A percentile compares a stretch with the other conserved stretches of the same genome.
Conservation (phyloP, 768 basidiomycete species). For the Trametes sanguinea region DNA sequence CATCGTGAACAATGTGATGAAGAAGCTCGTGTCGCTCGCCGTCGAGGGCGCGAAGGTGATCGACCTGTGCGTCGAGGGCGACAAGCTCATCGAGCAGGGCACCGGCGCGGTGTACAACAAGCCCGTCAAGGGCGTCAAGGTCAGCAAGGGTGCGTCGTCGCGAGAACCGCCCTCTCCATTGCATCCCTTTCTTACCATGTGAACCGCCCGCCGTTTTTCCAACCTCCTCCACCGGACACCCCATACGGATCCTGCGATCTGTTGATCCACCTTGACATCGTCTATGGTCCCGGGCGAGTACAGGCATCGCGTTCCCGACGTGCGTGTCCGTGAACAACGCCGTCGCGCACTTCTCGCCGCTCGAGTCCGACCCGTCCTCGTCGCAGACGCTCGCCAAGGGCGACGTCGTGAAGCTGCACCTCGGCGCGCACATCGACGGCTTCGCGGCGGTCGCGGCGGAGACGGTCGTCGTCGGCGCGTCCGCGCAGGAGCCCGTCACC, state of each 20-base stretch:
- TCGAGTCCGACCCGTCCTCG: slow-evolving; percentile 79
- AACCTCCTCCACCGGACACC: background rate
- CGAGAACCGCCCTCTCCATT: background rate
- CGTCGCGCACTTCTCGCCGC: slow-evolving; percentile 96
- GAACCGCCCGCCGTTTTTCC: background rate
- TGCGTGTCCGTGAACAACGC: slow-evolving; percentile 92
- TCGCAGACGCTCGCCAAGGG: slow-evolving; percentile 71
- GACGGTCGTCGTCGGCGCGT: slow-evolving; percentile 87
- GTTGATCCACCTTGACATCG: background rate
- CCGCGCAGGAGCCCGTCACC: slow-evolving; percentile 69
- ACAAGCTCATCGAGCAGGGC: slow-evolving; percentile 88
- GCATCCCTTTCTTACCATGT: background rate
- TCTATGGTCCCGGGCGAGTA: background rate
- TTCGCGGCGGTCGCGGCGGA: slow-evolving; percentile 94
- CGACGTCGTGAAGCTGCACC: slow-evolving; percentile 94
- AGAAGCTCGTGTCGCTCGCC: slow-evolving; percentile 75
- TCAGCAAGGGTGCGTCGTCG: slow-evolving; percentile 70
- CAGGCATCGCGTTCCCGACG: slow-evolving; percentile 94
- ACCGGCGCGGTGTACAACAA: slow-evolving; percentile 90
- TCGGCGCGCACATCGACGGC: slow-evolving; percentile 98
- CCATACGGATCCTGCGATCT: background rate
- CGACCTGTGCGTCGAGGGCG: slow-evolving; percentile 91
- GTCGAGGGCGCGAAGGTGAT: slow-evolving; percentile 84
- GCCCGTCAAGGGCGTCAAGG: slow-evolving; percentile 82
- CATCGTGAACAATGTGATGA: slow-evolving; percentile 81